These are phyloP conservation scores for Xanthoceras sorbifolium DNA, from an alignment of 345 rosid species.

Conservation along the genomic window DNA sequence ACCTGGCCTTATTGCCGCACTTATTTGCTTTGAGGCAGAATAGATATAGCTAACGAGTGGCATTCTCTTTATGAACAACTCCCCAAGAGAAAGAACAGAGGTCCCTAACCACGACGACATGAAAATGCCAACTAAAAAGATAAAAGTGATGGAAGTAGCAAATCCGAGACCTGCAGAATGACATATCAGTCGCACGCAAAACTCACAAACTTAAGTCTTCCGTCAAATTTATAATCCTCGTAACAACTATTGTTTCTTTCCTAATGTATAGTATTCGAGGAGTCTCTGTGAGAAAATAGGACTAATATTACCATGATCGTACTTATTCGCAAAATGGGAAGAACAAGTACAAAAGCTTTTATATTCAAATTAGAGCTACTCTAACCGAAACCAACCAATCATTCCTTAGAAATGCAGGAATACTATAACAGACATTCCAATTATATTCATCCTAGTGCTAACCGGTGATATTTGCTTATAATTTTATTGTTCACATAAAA, in stretches of 20 bases:
- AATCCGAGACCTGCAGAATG: conserved; percentile 51
- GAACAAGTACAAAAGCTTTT: too few species aligned
- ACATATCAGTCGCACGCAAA: neutral
- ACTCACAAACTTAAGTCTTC: neutral
- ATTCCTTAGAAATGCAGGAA: too few species aligned
- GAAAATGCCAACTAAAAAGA: conserved; percentile 56
- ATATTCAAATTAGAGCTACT: too few species aligned
- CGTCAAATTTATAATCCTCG: neutral
- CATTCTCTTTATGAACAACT: conserved; percentile 61
- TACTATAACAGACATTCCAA: too few species aligned
- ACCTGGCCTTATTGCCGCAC: conserved; percentile 57
- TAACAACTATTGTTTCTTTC: neutral
- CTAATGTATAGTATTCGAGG: neutral
- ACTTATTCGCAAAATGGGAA: neutral
- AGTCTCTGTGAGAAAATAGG: too few species aligned
- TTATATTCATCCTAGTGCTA: neutral
- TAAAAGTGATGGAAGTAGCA: conserved; percentile 48
- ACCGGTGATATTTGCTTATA: neutral
- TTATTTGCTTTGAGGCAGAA: conserved; percentile 58
- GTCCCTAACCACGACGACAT: conserved; percentile 67
- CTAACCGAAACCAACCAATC: too few species aligned
- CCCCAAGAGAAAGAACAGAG: conserved; percentile 51
- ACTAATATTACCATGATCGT: neutral
- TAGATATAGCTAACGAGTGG: conserved; percentile 58
- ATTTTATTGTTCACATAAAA: neutral